phyloP scores from a whole-genome alignment of 805 yeast genomes.

The Starmerella tilneyi region DNA sequence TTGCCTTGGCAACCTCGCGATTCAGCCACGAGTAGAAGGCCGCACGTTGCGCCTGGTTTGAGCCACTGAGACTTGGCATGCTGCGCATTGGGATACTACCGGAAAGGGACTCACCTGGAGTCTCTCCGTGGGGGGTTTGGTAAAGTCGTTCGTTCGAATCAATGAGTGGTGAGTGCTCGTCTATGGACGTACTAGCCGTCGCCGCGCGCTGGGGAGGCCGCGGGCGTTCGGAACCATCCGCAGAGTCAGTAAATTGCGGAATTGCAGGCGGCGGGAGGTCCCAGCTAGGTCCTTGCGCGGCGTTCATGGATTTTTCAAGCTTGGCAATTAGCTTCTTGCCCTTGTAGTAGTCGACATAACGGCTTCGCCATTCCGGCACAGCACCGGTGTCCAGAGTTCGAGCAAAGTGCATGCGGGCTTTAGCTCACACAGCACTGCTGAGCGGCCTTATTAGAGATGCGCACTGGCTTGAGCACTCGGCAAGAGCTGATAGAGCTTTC shows the following conservation, averaged over 20 bases:
- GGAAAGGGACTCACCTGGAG: slow-evolving; percentile 1
- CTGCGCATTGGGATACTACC: slow-evolving; percentile 15
- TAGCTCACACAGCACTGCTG: not conserved
- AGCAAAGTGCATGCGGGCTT: slow-evolving; percentile 19
- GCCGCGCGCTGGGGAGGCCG: slow-evolving; percentile 2
- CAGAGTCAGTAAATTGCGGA: not conserved
- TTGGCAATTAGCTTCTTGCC: slow-evolving; percentile 46
- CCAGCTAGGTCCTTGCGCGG: slow-evolving; percentile 9
- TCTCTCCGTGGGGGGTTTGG: slow-evolving; percentile 3
- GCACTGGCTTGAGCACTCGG: too few species aligned
- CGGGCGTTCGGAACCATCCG: not conserved
- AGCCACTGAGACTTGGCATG: slow-evolving; percentile 7
- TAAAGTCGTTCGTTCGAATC: slow-evolving; percentile 9
- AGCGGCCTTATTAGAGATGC: too few species aligned
- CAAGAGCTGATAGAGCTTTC: too few species aligned
- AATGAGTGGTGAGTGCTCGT: slow-evolving; percentile 26
- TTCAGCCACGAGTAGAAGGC: slow-evolving; percentile 61
- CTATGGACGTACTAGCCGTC: slow-evolving; percentile 6
- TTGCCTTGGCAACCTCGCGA: slow-evolving; percentile 48
- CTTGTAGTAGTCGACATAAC: slow-evolving; percentile 35
- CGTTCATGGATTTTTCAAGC: slow-evolving; percentile 8
- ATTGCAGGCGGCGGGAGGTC: slow-evolving; percentile 17
- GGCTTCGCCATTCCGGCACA: slow-evolving; percentile 39
- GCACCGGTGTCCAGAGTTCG: slow-evolving; percentile 20
- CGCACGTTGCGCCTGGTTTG: slow-evolving; percentile 31